Base-by-base conservation (phyloP, 257 asterid genomes). In the Forsythia suspensa region DNA sequence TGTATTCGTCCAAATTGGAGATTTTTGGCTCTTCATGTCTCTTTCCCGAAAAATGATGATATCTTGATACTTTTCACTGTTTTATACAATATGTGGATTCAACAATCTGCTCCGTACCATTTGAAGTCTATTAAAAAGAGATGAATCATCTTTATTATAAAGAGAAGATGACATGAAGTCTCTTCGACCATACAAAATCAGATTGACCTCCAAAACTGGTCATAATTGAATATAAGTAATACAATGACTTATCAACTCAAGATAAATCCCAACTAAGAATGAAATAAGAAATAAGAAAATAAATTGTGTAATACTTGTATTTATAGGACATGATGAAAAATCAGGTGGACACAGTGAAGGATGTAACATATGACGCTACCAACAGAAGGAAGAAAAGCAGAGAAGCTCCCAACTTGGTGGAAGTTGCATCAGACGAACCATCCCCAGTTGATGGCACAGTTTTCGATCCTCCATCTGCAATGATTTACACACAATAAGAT, bases 361-460 rank as follows among this genome's bases (percentile, higher is more conserved):
- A 29, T 29, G 34, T 29, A 29, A 29, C 34, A 78, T 78, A 89
- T 77, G 89, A 87, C n/a, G 78, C 85, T 71, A 83, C 18, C 39
- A 84, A 79, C 15, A 85, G 36, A 12, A 84, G 39, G 72, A 40
- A 48, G 73, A 81, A 74, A 36, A 84, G 37, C 73, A 74, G 5
- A 40, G 80, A 39, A 79, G 71, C 76, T 8, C 79, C 80, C 80
- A 86, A 46, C 77, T 84, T 85, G 41, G 68, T 72, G 18, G 85
- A 77, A 81, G 74, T 71, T 80, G 91, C 90, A 70, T 76, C 85
- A 3, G 82, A 85, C 43, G 84, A 65, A 67, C 89, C 91, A 46
- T 68, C 85, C 77, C 84, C 85, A 2, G 76, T 52, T 29, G 86
- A 59, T 71, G 92, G 89, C 13, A 63, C 57, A 24, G 55, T 80